Evolutionary conservation across 495 filamentous ascomycete genomes (phyloP), one percentile per base, ranked within the genome.

Genomic region (Antarctomyces pellizariae): DNA sequence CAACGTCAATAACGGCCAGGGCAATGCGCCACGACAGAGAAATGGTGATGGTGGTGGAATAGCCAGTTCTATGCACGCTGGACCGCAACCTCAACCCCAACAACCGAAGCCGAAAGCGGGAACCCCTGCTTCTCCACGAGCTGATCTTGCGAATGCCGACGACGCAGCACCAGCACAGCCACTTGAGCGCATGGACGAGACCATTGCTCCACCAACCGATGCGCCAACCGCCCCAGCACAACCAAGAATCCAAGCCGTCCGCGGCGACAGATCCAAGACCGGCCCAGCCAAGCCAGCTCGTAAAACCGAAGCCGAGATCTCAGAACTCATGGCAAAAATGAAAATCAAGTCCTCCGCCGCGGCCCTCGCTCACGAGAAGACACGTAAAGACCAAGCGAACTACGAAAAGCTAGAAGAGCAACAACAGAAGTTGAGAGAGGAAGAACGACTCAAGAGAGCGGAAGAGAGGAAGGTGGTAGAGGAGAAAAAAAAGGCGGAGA

Each of bases 231-330:
- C 18, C 28, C 31, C 13, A 28, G 24, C 24, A 10, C 18, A 15
- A 7, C 13, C 14, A 10, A 32, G 35, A 13, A 29, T 28, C 5
- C 50, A 54, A 3, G 64, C 72, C 25, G 72, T 75, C 9, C 62
- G 68, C 11, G 72, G 72, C 14, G 69, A 75, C 39, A 54, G 72
- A 13, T 67, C 56, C 35, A 59, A 56, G n/a, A 77, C 72, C 5
- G 72, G 72, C 11, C 71, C 71, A 2, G 36, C 64, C 9, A 52
- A 54, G 24, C 40, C 67, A 49, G 60, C 65, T 0, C 73, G 72
- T 46, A 61, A 75, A 21, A 76, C 68, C 16, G 71, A 76, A 45
- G 66, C 58, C 30, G 64, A 78, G 37, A 56, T 78, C 11, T 51
- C 55, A 4, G 59, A 53, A 12, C 57, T 60, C 14, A 58, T 78